These are phyloP conservation scores for Paracoccidioides lutzii DNA, from an alignment of 2,329 filamentous ascomycete genomes.

Conservation along the genomic window DNA sequence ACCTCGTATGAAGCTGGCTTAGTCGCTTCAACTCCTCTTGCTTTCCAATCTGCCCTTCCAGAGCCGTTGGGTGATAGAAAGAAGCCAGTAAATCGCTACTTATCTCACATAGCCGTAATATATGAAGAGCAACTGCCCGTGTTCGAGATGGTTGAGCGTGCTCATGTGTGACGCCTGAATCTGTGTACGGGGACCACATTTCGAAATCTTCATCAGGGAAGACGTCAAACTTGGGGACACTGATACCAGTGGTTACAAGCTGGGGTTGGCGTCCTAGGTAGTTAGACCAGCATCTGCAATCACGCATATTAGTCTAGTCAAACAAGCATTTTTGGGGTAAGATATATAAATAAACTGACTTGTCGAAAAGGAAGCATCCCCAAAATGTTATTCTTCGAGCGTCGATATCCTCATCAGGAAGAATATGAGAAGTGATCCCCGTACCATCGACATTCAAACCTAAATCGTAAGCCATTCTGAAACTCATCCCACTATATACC, in stretches of 20 bases:
- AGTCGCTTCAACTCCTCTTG: slow-evolving; percentile 81
- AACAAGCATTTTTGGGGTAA: not conserved
- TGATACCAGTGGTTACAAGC: slow-evolving; percentile 64
- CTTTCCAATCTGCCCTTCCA: slow-evolving; percentile 54
- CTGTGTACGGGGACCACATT: slow-evolving; percentile 78
- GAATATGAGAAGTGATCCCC: slow-evolving; percentile 47
- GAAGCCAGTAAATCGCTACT: slow-evolving; percentile 78
- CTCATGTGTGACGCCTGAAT: slow-evolving; percentile 61
- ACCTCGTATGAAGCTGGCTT: slow-evolving; percentile 74
- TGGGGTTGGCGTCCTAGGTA: slow-evolving; percentile 88
- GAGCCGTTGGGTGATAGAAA: slow-evolving; percentile 72
- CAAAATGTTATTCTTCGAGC: slow-evolving; percentile 86
- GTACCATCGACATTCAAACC: slow-evolving; percentile 76
- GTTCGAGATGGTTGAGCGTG: slow-evolving; percentile 65
- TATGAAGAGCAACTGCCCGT: slow-evolving; percentile 66
- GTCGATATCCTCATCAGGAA: slow-evolving; percentile 75
- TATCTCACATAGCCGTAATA: slow-evolving; percentile 78
- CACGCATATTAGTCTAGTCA: not conserved
- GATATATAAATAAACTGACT: slow-evolving; percentile 36
- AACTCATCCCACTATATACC: slow-evolving; percentile 98
- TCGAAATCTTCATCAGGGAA: slow-evolving; percentile 80
- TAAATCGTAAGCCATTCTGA: slow-evolving; percentile 91
- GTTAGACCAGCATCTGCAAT: slow-evolving; percentile 72
- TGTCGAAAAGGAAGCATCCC: slow-evolving; percentile 97
- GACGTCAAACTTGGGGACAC: slow-evolving; percentile 77